Evolutionary conservation across 306 rosid species (phyloP).

Genomic region (Rosa chinensis): DNA sequence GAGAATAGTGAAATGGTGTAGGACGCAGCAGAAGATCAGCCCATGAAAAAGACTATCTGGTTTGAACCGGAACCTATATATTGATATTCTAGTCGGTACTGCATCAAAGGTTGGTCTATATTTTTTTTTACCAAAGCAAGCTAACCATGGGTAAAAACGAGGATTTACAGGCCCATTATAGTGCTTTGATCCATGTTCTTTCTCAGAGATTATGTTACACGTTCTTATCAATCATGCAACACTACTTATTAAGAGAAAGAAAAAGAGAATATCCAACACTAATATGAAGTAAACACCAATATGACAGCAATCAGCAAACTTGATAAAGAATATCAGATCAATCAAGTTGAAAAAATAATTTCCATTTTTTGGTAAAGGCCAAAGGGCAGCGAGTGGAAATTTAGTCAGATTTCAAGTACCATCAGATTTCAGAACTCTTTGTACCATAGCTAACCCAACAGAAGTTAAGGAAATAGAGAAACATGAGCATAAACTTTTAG

Average conservation of each 20-base stretch:
- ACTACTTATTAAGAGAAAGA: neutral
- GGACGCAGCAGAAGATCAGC: neutral
- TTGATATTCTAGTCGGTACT: neutral
- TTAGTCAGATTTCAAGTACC: neutral
- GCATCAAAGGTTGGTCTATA: neutral
- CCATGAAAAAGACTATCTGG: neutral
- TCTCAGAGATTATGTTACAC: neutral
- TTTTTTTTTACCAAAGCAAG: neutral
- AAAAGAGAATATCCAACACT: neutral
- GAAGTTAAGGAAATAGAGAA: neutral
- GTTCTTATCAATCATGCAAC: neutral
- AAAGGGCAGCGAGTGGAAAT: neutral
- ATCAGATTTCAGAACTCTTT: neutral
- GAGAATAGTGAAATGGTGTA: neutral
- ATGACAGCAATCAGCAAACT: neutral
- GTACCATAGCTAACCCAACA: neutral
- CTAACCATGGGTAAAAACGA: neutral
- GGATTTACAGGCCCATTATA: neutral
- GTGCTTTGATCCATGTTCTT: neutral
- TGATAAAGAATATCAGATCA: neutral
- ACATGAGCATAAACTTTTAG: neutral
- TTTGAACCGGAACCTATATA: neutral
- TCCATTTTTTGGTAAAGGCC: neutral
- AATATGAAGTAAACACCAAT: neutral
- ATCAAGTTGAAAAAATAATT: neutral